phyloP scores from a whole-genome alignment of 805 yeast species.

The Lachancea thermotolerans region DNA sequence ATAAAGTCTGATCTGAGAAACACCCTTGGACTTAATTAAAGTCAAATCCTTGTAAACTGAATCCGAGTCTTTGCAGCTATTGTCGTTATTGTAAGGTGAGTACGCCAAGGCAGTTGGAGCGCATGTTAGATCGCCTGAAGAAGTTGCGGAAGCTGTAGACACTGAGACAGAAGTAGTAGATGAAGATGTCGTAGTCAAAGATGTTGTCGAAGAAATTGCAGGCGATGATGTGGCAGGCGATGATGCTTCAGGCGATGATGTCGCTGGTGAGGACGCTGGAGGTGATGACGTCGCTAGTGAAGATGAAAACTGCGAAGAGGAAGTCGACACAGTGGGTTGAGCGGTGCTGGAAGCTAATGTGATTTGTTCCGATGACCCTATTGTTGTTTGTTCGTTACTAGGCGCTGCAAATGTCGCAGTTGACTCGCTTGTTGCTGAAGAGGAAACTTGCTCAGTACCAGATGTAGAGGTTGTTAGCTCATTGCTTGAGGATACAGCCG shows the following conservation, averaged over 20 bases:
- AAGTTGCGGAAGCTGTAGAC: conserved; percentile 18
- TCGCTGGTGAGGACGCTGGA: background rate
- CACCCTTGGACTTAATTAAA: conserved; percentile 52
- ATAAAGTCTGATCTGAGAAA: conserved; percentile 64
- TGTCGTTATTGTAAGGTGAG: conserved; percentile 69
- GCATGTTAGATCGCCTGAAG: conserved; percentile 25
- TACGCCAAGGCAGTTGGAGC: conserved; percentile 60
- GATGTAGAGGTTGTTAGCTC: conserved; percentile 13
- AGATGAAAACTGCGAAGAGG: too few relatives aligned
- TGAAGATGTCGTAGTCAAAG: conserved; percentile 20
- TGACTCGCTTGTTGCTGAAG: background rate
- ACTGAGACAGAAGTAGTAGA: conserved; percentile 15
- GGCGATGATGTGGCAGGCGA: conserved; percentile 8
- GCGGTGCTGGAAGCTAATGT: background rate
- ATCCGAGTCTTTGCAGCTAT: conserved; percentile 55
- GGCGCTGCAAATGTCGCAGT: background rate
- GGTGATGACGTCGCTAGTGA: too few relatives aligned
- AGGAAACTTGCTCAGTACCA: background rate
- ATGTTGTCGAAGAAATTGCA: conserved; percentile 15
- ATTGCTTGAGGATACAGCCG: conserved; percentile 12
- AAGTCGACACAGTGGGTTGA: background rate
- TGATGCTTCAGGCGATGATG: background rate
- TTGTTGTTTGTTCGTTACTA: background rate
- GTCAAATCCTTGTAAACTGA: conserved; percentile 54
- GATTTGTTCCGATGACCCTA: background rate